Conservation (phyloP, 495 filamentous ascomycete species). For the Letharia lupina region DNA sequence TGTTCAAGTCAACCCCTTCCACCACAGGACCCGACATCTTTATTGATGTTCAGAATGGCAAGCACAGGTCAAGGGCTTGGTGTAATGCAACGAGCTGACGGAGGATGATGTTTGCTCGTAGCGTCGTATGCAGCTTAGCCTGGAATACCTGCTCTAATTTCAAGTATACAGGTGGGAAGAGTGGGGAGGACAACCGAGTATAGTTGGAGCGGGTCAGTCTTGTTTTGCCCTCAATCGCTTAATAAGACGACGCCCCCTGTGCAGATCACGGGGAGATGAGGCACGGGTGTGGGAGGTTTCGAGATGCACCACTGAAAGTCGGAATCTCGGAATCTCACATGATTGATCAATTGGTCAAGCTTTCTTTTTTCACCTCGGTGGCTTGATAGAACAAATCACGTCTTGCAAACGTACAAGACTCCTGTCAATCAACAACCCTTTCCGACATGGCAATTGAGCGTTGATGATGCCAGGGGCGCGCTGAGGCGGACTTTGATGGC, state of each 20-base stretch:
- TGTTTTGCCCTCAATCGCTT: background rate
- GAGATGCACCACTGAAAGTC: background rate
- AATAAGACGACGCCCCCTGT: background rate
- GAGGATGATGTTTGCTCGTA: background rate
- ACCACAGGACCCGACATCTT: constrained; percentile 14
- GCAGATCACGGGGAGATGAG: constrained; percentile 7
- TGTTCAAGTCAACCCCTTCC: constrained; percentile 34
- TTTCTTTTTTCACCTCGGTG: background rate
- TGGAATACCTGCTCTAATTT: background rate
- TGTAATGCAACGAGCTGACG: background rate
- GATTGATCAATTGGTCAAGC: background rate
- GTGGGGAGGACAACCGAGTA: background rate
- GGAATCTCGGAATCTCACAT: background rate
- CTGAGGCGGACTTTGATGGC: background rate
- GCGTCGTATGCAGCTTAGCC: background rate
- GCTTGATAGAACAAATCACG: background rate
- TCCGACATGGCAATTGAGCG: background rate
- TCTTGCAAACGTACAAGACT: background rate
- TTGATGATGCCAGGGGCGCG: background rate
- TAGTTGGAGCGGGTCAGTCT: constrained; percentile 6
- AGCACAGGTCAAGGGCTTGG: background rate
- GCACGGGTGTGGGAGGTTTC: background rate
- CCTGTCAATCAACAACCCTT: background rate
- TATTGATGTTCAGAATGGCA: background rate
- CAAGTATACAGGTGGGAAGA: background rate